Percentiles rank a stretch among this genome's conserved stretches.
phyloP scores from a whole-genome alignment of 225 moss, liverwort and hornwort species.

The Sphagnum contortum region DNA sequence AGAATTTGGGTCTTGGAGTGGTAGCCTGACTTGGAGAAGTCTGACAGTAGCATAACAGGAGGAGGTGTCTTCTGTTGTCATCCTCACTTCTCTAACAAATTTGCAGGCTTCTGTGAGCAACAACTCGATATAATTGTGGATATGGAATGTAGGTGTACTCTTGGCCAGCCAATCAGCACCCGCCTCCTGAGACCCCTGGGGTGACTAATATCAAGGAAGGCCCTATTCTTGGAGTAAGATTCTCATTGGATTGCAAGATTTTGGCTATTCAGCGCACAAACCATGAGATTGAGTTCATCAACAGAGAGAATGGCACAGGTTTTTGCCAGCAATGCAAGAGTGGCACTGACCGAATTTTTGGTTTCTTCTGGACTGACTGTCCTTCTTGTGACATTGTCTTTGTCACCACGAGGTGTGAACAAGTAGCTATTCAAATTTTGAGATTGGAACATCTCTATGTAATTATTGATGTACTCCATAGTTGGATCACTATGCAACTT shows the following conservation, averaged over 20 bases:
- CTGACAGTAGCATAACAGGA: too few relatives aligned
- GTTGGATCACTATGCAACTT: too few relatives aligned
- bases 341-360: slow-evolving; percentile 69
- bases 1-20: too few relatives aligned
- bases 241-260: slow-evolving; percentile 76
- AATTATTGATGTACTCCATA: background rate
- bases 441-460: background rate
- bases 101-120: too few relatives aligned
- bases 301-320: slow-evolving; percentile 53
- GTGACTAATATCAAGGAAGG: slow-evolving; percentile 72
- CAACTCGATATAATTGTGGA: background rate
- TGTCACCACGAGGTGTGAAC: slow-evolving; percentile 48
- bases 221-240: slow-evolving; percentile 66
- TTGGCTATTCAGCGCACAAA: slow-evolving; percentile 82
- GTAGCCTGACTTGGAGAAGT: too few relatives aligned
- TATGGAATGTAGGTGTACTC: slow-evolving; percentile 65
- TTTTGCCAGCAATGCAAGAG: slow-evolving; percentile 78
- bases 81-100: too few relatives aligned
- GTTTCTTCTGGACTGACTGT: slow-evolving; percentile 91
- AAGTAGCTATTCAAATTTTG: slow-evolving; percentile 6
- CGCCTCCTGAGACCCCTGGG: slow-evolving; percentile 41
- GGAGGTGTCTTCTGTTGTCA: too few relatives aligned
- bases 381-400: slow-evolving; percentile 84
- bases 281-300: slow-evolving; percentile 80
- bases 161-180: slow-evolving; percentile 72